A percentile compares a stretch with the other conserved stretches of the same genome.
phyloP scores from a whole-genome alignment of 2,329 filamentous ascomycete genomes.

The Tolypocladium sp. region DNA sequence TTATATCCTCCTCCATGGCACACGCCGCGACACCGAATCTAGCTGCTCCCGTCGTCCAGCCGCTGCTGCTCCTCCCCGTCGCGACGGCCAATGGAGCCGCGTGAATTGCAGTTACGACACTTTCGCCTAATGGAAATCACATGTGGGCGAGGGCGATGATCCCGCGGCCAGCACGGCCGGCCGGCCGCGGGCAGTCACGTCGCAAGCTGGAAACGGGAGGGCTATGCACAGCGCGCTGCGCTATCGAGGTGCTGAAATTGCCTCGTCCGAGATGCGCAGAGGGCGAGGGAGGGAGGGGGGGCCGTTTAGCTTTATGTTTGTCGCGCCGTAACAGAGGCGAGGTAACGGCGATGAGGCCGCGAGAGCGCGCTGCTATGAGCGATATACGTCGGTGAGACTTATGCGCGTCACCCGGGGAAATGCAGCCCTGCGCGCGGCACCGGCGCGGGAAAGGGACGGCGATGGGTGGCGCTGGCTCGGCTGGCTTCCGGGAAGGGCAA shows the following conservation, averaged over 20 bases:
- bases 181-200: neutral
- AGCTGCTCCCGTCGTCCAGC: neutral
- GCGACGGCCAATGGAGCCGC: neutral
- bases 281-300: neutral
- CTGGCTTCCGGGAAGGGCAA: neutral
- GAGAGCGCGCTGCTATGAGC: neutral
- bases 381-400: conserved; percentile 9
- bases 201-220: neutral
- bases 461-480: neutral
- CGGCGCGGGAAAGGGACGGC: neutral
- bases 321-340: neutral
- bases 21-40: neutral
- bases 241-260: neutral
- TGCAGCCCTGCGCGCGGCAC: neutral
- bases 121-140: neutral
- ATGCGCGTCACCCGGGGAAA: neutral
- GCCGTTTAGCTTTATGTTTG: neutral
- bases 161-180: neutral
- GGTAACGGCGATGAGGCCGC: neutral
- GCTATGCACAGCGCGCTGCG: neutral
- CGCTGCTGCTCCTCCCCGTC: neutral
- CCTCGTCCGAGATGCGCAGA: neutral
- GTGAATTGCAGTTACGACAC: neutral
- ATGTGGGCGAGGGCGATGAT: neutral
- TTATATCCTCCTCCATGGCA: neutral